phyloP scores from a whole-genome alignment of 2,329 filamentous ascomycete genomes.

The Lachnellula arida region DNA sequence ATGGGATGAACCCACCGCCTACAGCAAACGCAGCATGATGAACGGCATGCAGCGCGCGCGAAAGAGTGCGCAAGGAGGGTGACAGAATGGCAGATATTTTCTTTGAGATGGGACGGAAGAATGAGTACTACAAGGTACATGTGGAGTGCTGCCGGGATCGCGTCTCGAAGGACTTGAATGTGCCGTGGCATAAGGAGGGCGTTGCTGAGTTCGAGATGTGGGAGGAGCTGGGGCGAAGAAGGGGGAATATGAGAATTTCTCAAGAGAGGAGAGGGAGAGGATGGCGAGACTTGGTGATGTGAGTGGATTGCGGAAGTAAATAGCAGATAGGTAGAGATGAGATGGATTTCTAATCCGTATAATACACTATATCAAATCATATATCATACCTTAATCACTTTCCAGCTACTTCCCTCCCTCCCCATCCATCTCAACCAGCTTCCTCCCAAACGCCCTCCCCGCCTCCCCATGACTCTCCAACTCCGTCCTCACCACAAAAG shows the following conservation, averaged over 20 bases:
- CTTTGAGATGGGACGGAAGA: slow-evolving; percentile 8
- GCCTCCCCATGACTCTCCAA: slow-evolving; percentile 6
- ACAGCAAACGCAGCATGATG: slow-evolving; percentile 12
- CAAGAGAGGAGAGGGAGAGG: slow-evolving; percentile 8
- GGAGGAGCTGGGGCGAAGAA: slow-evolving; percentile 16
- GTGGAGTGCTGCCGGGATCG: slow-evolving; percentile 12
- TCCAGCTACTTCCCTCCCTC: not conserved
- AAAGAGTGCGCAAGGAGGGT: not conserved
- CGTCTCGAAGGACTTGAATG: slow-evolving; percentile 16
- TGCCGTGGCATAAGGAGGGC: slow-evolving; percentile 13
- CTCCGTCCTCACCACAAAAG: slow-evolving; percentile 7
- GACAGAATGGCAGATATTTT: slow-evolving; percentile 12
- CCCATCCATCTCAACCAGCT: not conserved
- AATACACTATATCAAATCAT: not conserved
- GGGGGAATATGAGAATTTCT: slow-evolving; percentile 12
- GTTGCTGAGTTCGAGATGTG: slow-evolving; percentile 14
- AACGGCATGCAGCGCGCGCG: slow-evolving; percentile 7
- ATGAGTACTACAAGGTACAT: too few relatives aligned
- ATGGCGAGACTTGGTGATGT: slow-evolving; percentile 5
- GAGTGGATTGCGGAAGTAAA: slow-evolving; percentile 8
- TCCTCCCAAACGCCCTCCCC: slow-evolving; percentile 2
- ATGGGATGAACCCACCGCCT: slow-evolving; percentile 10
- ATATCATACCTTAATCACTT: not conserved
- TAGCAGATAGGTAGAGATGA: not conserved
- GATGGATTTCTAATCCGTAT: not conserved